Conservation (phyloP, 2,329 filamentous ascomycete genomes). For the Claviceps sp. region DNA sequence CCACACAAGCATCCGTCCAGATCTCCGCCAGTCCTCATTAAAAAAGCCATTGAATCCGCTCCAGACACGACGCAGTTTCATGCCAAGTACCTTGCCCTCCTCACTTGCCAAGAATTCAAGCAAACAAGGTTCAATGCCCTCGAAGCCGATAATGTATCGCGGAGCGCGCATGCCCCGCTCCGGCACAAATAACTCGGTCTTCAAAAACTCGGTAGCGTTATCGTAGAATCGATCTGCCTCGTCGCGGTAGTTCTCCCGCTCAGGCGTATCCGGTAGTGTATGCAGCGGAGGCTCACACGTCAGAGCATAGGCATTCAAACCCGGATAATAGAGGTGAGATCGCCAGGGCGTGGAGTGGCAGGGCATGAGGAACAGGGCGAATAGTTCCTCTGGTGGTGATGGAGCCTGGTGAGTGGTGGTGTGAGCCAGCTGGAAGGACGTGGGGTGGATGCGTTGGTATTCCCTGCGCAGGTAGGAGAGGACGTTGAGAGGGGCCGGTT, state of each 20-base stretch:
- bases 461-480: slow-evolving; percentile 61
- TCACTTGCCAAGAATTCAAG: slow-evolving; percentile 29
- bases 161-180: slow-evolving; percentile 23
- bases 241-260: slow-evolving; percentile 61
- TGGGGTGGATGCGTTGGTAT: slow-evolving; percentile 46
- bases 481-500: slow-evolving; percentile 65
- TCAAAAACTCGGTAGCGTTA: slow-evolving; percentile 41
- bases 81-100: slow-evolving; percentile 26
- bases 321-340: slow-evolving; percentile 65
- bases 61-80: slow-evolving; percentile 37
- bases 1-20: slow-evolving; percentile 47
- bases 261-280: slow-evolving; percentile 40
- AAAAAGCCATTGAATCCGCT: slow-evolving; percentile 46
- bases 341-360: slow-evolving; percentile 96
- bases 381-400: slow-evolving; percentile 31
- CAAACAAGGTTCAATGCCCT: slow-evolving; percentile 39
- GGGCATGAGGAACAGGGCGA: slow-evolving; percentile 78
- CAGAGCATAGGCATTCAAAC: slow-evolving; percentile 67
- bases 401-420: slow-evolving; percentile 7
- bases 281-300: slow-evolving; percentile 81
- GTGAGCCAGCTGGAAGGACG: slow-evolving; percentile 12
- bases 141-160: slow-evolving; percentile 47
- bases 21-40: slow-evolving; percentile 45
- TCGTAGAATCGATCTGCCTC: slow-evolving; percentile 89
- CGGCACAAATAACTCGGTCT: slow-evolving; percentile 32